Percentiles rank a stretch among this genome's conserved stretches.
Evolutionary conservation across 805 yeast species (phyloP).

Genomic region (Metschnikowia anglica): DNA sequence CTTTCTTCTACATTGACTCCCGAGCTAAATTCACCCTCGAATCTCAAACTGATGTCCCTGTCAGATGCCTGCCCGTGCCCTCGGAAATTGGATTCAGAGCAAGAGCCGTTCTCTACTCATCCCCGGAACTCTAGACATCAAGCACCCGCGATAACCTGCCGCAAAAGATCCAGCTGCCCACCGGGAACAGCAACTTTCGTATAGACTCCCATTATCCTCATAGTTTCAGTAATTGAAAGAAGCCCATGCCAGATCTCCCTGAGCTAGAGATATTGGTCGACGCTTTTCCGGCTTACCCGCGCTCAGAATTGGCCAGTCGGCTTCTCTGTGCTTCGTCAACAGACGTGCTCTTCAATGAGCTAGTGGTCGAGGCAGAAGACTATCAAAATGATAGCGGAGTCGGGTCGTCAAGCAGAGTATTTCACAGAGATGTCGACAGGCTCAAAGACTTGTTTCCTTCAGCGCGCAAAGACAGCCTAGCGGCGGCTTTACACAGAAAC

Average conservation of each 20-base stretch:
- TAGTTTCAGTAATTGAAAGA: no score
- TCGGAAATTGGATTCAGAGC: neutral
- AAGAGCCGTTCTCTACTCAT: neutral
- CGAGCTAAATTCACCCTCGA: neutral
- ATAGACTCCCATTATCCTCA: no score
- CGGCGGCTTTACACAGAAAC: conserved; percentile 27
- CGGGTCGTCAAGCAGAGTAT: neutral
- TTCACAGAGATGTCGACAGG: conserved; percentile 21
- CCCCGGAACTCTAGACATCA: conserved; percentile 2
- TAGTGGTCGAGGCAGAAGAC: conserved; percentile 19
- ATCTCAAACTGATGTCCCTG: neutral
- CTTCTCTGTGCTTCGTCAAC: conserved; percentile 25
- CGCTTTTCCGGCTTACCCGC: conserved; percentile 27
- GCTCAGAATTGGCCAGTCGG: conserved; percentile 29
- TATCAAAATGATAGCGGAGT: neutral
- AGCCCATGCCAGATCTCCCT: conserved; percentile 9
- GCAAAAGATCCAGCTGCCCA: neutral
- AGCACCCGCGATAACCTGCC: conserved; percentile 2
- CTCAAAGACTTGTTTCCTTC: conserved; percentile 49
- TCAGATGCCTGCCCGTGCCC: no score
- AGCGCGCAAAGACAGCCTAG: conserved; percentile 29
- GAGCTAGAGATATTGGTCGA: conserved; percentile 27
- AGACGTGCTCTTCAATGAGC: conserved; percentile 27
- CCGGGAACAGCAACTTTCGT: neutral
- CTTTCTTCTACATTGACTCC: no score